phyloP scores from a whole-genome alignment of 352 stramenopile genomes.

The Pythium utonaiense region DNA sequence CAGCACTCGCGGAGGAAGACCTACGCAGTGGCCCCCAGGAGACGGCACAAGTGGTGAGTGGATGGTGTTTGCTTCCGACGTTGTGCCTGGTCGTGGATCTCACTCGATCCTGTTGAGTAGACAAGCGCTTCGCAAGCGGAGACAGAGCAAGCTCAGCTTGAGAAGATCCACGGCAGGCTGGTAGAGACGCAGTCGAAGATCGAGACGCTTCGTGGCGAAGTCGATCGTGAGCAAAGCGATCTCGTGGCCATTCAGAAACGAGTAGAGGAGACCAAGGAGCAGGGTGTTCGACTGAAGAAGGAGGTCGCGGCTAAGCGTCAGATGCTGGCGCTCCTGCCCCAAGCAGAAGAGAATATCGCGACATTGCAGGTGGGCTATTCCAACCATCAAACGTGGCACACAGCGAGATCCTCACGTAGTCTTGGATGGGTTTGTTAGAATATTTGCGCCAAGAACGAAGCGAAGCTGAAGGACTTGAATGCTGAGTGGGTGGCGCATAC shows the following conservation, averaged over 20 bases:
- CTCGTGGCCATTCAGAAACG: conserved; percentile 10
- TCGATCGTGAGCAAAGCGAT: conserved; percentile 10
- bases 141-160: conserved; percentile 13
- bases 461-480: conserved; percentile 47
- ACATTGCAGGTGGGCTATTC: conserved; percentile 57
- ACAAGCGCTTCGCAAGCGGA: conserved; percentile 7
- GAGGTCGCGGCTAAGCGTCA: conserved; percentile 48
- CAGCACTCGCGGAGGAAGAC: background rate
- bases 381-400: no score
- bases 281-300: conserved; percentile 37
- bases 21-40: background rate
- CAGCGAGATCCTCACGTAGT: background rate
- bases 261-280: conserved; percentile 29
- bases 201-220: conserved; percentile 12
- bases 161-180: conserved; percentile 16
- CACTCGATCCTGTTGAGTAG: no score
- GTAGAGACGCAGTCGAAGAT: conserved; percentile 15
- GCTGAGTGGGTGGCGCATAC: conserved; percentile 54
- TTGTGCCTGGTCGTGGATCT: no score
- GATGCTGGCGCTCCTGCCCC: conserved; percentile 56
- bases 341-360: conserved; percentile 59
- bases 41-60: background rate
- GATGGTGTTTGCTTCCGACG: no score
- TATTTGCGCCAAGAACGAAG: conserved; percentile 48
- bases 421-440: conserved; percentile 11